A percentile compares a stretch with the other conserved stretches of the same genome.
These are phyloP conservation scores for Nakazawaea ernobii DNA, from an alignment of 805 yeast species.

Conservation along the genomic window DNA sequence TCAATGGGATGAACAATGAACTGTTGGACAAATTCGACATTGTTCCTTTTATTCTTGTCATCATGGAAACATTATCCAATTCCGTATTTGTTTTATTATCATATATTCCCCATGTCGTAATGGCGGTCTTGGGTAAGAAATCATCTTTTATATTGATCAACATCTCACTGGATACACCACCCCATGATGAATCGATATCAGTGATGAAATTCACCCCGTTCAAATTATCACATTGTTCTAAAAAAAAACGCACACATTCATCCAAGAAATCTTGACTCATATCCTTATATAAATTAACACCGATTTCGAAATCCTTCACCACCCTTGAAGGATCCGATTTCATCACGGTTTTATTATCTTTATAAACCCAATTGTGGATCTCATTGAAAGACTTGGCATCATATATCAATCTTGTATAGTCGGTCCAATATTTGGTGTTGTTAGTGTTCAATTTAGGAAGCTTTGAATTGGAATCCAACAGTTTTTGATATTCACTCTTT, in stretches of 20 bases:
- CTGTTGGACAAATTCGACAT: conserved; percentile 41
- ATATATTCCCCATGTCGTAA: conserved; percentile 43
- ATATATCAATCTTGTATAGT: conserved; percentile 62
- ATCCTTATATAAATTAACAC: conserved; percentile 51
- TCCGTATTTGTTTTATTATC: conserved; percentile 18
- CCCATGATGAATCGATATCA: conserved; percentile 81
- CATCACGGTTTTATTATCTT: conserved; percentile 27
- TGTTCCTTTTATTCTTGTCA: conserved; percentile 40
- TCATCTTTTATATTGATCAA: conserved; percentile 64
- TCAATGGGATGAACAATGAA: conserved; percentile 54
- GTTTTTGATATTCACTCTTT: conserved; percentile 57
- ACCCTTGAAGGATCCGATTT: conserved; percentile 24
- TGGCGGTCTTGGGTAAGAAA: conserved; percentile 44
- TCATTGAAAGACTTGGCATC: conserved; percentile 54
- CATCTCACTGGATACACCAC: conserved; percentile 57
- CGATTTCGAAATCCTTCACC: conserved; percentile 48
- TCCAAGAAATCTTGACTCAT: conserved; percentile 48
- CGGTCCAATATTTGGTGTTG: conserved; percentile 71
- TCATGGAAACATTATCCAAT: conserved; percentile 13
- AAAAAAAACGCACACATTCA: conserved; percentile 45
- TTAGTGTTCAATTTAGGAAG: conserved; percentile 26
- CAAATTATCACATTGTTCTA: conserved; percentile 74
- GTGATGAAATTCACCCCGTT: conserved; percentile 66
- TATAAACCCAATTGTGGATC: conserved; percentile 55
- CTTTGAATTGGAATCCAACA: conserved; percentile 45